Conservation (phyloP, 805 yeast genomes). For the Ogataea saltuana region DNA sequence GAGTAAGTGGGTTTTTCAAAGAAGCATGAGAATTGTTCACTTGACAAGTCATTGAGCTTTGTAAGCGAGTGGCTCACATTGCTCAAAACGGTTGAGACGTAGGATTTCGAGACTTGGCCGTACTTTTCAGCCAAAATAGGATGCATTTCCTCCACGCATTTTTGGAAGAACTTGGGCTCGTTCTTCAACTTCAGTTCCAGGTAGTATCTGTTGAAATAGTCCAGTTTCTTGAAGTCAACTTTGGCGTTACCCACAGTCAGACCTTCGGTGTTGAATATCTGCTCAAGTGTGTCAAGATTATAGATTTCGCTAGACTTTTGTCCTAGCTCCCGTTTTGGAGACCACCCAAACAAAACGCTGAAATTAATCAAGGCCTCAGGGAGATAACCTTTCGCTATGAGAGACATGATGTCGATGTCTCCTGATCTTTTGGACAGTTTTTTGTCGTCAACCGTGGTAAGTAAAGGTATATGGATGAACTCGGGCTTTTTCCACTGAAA, state of each 20-base stretch:
- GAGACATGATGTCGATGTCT: constrained; percentile 67
- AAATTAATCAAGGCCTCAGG: constrained; percentile 90
- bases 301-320: constrained; percentile 53
- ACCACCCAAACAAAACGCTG: constrained; percentile 92
- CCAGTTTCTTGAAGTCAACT: constrained; percentile 76
- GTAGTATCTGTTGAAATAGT: constrained; percentile 75
- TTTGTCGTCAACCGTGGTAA: constrained; percentile 70
- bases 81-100: constrained; percentile 42
- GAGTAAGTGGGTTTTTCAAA: constrained; percentile 41
- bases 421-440: constrained; percentile 87
- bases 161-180: constrained; percentile 37
- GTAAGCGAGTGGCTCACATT: constrained; percentile 51
- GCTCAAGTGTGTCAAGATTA: constrained; percentile 50
- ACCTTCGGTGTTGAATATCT: constrained; percentile 62
- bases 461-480: constrained; percentile 85
- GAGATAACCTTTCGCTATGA: constrained; percentile 61
- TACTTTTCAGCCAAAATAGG: constrained; percentile 21
- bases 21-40: constrained; percentile 48
- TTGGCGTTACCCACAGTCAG: constrained; percentile 93
- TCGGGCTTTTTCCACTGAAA: constrained; percentile 83
- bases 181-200: constrained; percentile 44
- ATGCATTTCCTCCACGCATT: constrained; percentile 38
- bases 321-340: constrained; percentile 64
- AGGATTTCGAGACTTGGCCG: constrained; percentile 27
- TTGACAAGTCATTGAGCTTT: constrained; percentile 52